These are phyloP conservation scores for Zygotorulaspora mrakii DNA, from an alignment of 1,139 yeast genomes.

Conservation along the genomic window DNA sequence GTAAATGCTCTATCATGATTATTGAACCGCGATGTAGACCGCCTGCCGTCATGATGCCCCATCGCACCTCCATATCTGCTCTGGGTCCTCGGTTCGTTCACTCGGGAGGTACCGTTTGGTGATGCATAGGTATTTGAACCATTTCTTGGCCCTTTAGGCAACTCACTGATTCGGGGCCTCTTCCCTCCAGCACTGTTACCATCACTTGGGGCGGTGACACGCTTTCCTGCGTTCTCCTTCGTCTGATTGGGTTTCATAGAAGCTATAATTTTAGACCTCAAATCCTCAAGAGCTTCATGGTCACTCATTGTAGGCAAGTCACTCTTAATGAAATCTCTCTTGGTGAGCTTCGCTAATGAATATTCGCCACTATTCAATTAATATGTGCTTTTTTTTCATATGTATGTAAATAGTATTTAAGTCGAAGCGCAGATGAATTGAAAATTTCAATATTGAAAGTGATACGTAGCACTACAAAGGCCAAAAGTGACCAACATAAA, in stretches of 20 bases:
- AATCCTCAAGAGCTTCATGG: slow-evolving; percentile 23
- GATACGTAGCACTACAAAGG: slow-evolving; percentile 3
- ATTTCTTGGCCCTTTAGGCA: slow-evolving; percentile 12
- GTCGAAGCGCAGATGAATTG: slow-evolving; percentile 3
- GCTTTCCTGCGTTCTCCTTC: slow-evolving; percentile 8
- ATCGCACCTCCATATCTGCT: slow-evolving; percentile 8
- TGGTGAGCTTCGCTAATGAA: too few relatives aligned
- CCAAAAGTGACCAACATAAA: too few relatives aligned
- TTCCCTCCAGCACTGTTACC: slow-evolving; percentile 4
- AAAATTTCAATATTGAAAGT: background rate
- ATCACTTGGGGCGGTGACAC: slow-evolving; percentile 5
- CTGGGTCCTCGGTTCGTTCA: slow-evolving; percentile 5
- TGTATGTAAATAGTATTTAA: too few relatives aligned
- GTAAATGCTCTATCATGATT: slow-evolving; percentile 1
- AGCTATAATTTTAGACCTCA: slow-evolving; percentile 31
- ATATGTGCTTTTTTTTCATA: too few relatives aligned
- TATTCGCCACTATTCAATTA: background rate
- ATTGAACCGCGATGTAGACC: slow-evolving; percentile 4
- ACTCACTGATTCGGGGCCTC: slow-evolving; percentile 10
- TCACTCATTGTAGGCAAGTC: slow-evolving; percentile 8
- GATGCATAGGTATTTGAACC: too few relatives aligned
- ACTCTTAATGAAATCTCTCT: background rate
- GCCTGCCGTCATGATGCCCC: slow-evolving; percentile 2
- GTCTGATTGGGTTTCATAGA: slow-evolving; percentile 21
- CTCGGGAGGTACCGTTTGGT: background rate